Evolutionary conservation across 257 asterid species (phyloP).

Genomic region (Solanum lycopersicoides): DNA sequence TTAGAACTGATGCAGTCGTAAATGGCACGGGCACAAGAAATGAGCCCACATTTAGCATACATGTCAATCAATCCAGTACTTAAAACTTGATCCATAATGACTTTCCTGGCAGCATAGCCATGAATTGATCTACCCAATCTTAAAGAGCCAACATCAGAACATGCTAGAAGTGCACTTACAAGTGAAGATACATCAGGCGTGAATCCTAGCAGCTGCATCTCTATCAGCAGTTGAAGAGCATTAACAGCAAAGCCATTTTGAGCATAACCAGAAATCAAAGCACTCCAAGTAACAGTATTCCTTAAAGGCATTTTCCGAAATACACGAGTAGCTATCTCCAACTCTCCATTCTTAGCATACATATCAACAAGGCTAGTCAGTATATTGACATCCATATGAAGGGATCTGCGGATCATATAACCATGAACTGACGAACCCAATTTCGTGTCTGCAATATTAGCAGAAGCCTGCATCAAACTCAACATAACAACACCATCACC

Average conservation of each 20-base stretch:
- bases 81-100: slow-evolving; percentile 29
- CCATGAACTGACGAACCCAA: slow-evolving; percentile 67
- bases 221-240: slow-evolving; percentile 40
- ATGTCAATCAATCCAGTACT: slow-evolving; percentile 64
- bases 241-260: slow-evolving; percentile 45
- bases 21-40: slow-evolving; percentile 33
- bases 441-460: slow-evolving; percentile 27
- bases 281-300: slow-evolving; percentile 66
- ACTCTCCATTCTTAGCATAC: slow-evolving; percentile 64
- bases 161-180: slow-evolving; percentile 55
- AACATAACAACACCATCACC: slow-evolving; percentile 61
- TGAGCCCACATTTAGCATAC: slow-evolving; percentile 76
- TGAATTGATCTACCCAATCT: slow-evolving; percentile 47
- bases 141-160: slow-evolving; percentile 50
- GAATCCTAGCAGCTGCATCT: slow-evolving; percentile 51
- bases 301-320: slow-evolving; percentile 29
- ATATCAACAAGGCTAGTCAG: slow-evolving; percentile 66
- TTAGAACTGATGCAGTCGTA: slow-evolving; percentile 22
- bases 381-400: slow-evolving; percentile 30
- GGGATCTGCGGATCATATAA: slow-evolving; percentile 32
- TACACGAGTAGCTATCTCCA: slow-evolving; percentile 33
- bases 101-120: slow-evolving; percentile 38
- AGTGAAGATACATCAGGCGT: slow-evolving; percentile 53
- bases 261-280: slow-evolving; percentile 60
- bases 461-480: slow-evolving; percentile 59